Percentiles rank a stretch among this genome's conserved stretches.
Conservation (phyloP, 495 filamentous ascomycete species). For the Daldinia childiae region DNA sequence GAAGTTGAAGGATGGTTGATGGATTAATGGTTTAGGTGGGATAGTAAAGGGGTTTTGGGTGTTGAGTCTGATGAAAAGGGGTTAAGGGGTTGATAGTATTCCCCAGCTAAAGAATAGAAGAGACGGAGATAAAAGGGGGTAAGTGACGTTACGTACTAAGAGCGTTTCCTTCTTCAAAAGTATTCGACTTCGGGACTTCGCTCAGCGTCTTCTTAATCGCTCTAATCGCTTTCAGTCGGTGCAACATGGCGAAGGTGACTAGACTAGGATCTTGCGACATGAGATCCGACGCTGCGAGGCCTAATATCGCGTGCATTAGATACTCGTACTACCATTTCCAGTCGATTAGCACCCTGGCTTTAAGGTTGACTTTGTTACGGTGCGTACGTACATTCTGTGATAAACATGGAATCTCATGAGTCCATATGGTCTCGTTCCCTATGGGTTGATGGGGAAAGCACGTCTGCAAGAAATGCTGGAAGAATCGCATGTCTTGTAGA, state of each 20-base stretch:
- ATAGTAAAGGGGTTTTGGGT: background rate
- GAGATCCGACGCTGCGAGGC: constrained; percentile 65
- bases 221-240: constrained; percentile 66
- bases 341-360: background rate
- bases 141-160: constrained; percentile 32
- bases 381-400: constrained; percentile 63
- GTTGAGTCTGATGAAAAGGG: constrained; percentile 2
- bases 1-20: background rate
- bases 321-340: constrained; percentile 54
- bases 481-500: constrained; percentile 68
- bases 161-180: constrained; percentile 57
- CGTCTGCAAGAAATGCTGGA: constrained; percentile 67
- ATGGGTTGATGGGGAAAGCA: constrained; percentile 70
- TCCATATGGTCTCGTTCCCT: constrained; percentile 66
- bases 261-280: constrained; percentile 48
- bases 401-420: constrained; percentile 65
- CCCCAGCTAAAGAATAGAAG: no score
- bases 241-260: constrained; percentile 56
- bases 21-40: background rate
- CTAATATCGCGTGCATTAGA: constrained; percentile 69
- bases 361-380: background rate
- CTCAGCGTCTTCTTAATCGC: constrained; percentile 60
- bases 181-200: constrained; percentile 45
- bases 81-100: background rate
- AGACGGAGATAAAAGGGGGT: background rate